These are phyloP conservation scores for Schwanniomyces yamadae DNA, from an alignment of 805 yeast species.

Conservation along the genomic window DNA sequence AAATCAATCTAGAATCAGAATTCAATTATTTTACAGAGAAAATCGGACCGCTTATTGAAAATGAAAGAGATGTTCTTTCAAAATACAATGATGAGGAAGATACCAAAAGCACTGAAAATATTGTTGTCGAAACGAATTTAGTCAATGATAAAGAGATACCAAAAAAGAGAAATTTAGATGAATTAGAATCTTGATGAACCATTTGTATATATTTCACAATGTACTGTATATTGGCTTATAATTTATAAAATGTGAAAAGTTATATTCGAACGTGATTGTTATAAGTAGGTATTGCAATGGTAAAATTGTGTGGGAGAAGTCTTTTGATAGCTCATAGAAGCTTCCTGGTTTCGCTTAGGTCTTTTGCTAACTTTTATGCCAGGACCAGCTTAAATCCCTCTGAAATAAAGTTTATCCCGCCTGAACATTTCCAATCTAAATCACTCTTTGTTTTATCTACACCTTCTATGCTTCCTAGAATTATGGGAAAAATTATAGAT, in stretches of 20 bases:
- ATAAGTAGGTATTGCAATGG: too few relatives aligned
- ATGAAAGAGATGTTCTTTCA: slow-evolving; percentile 8
- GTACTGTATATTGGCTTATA: slow-evolving; percentile 5
- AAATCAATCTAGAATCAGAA: slow-evolving; percentile 24
- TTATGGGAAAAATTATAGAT: slow-evolving; percentile 30
- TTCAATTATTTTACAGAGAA: slow-evolving; percentile 11
- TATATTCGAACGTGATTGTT: too few relatives aligned
- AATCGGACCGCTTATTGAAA: slow-evolving; percentile 8
- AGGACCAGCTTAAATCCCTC: slow-evolving; percentile 17
- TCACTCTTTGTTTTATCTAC: slow-evolving; percentile 37
- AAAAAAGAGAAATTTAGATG: slow-evolving; percentile 21
- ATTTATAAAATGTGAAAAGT: too few relatives aligned
- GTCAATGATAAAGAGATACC: slow-evolving; percentile 2
- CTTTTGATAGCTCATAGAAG: too few relatives aligned
- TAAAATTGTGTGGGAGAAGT: too few relatives aligned
- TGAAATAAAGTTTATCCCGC: slow-evolving; percentile 7
- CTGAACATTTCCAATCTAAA: slow-evolving; percentile 18
- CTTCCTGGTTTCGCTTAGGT: too few relatives aligned
- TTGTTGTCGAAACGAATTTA: slow-evolving; percentile 1
- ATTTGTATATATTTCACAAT: neutral
- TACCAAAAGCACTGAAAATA: neutral
- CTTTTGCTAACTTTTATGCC: neutral
- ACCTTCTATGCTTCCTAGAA: slow-evolving; percentile 28
- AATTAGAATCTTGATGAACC: slow-evolving; percentile 14
- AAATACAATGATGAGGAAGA: slow-evolving; percentile 3